phyloP scores from a whole-genome alignment of 1,284 basidiomycete species.

The Polyporus tsugae region DNA sequence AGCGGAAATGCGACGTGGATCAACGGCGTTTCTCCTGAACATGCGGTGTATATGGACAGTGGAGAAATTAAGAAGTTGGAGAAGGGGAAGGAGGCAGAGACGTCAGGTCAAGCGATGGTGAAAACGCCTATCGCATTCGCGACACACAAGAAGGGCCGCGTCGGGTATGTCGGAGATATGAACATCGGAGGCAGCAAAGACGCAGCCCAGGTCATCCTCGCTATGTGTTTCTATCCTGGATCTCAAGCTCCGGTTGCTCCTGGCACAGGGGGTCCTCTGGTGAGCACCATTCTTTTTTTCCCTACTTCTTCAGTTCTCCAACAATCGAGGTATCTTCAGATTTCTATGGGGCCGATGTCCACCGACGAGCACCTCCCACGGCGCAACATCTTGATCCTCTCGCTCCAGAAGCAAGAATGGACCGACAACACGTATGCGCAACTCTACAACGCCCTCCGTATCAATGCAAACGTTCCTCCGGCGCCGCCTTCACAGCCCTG shows the following conservation, averaged over 20 bases:
- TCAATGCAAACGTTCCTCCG: constrained; percentile 17
- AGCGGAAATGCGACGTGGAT: constrained; percentile 15
- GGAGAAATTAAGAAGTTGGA: not conserved
- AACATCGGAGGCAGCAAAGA: not conserved
- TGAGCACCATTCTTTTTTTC: not conserved
- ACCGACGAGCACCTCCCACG: not conserved
- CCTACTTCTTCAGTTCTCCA: not conserved
- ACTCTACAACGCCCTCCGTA: constrained; percentile 24
- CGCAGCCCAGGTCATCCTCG: constrained; percentile 21
- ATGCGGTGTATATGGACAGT: constrained; percentile 16
- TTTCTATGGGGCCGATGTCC: not conserved
- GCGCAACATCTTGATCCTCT: constrained; percentile 28
- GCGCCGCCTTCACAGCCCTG: constrained; percentile 16
- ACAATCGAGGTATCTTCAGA: not conserved
- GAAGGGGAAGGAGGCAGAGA: not conserved
- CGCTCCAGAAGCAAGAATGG: constrained; percentile 22
- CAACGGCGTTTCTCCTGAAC: constrained; percentile 7
- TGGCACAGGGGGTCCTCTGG: not conserved
- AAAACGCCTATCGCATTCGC: constrained; percentile 26
- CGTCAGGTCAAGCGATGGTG: not conserved
- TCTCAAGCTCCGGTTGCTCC: not conserved
- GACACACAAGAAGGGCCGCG: constrained; percentile 14
- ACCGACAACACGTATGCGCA: constrained; percentile 21
- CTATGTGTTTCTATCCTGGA: constrained; percentile 24
- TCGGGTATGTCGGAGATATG: constrained; percentile 32